Evolutionary conservation across 108 stramenopile genomes (phyloP), one percentile per base, ranked within the genome.

Genomic region (Conticribra guillardii): DNA sequence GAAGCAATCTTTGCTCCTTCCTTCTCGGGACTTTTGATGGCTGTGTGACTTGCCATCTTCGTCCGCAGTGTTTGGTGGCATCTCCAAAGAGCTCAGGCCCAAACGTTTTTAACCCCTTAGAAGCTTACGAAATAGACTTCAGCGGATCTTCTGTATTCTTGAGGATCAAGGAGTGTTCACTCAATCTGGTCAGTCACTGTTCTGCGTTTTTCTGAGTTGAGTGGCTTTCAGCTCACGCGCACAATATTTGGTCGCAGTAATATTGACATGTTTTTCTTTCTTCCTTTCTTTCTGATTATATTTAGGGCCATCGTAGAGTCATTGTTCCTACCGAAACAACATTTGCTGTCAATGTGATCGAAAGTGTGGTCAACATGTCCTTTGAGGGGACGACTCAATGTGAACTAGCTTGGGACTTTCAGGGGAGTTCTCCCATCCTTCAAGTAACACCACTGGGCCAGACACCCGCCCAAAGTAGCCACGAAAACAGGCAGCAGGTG

Each of bases 121-220:
- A 94, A 61, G 93, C 93, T 15, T 94, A 94, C 47, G 90, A 94
- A 73, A 86, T 94, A 69, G 89, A 91, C 64, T 94, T 85, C 65
- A 87, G 87, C 27, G 89, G 89, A 27, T 87, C 87, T 19, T 62
- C 64, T 22, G 57, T 88, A n/a, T 78, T 85, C 5, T 60, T 89
- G 30, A 83, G 84, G 41, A 55, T 94, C 29, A 88, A 85, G 54
- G 93, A 94, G 59, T 84, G 84, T 19, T 81, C 84, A 15, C 85
- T 85, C 16, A 81, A 85, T 30, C 56, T 91, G 46, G 71, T 73
- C 31, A 64, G 71, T 41, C 5, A 41, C 37, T 5, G 5, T 41
- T 41, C n/a, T n/a, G n/a, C n/a, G n/a, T n/a, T n/a, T n/a, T n/a
- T n/a, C n/a, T n/a, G n/a, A n/a, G n/a, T n/a, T n/a, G n/a, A n/a